Evolutionary conservation across 768 basidiomycete genomes (phyloP), one percentile per base, ranked within the genome.

Genomic region (Calocera cornea): DNA sequence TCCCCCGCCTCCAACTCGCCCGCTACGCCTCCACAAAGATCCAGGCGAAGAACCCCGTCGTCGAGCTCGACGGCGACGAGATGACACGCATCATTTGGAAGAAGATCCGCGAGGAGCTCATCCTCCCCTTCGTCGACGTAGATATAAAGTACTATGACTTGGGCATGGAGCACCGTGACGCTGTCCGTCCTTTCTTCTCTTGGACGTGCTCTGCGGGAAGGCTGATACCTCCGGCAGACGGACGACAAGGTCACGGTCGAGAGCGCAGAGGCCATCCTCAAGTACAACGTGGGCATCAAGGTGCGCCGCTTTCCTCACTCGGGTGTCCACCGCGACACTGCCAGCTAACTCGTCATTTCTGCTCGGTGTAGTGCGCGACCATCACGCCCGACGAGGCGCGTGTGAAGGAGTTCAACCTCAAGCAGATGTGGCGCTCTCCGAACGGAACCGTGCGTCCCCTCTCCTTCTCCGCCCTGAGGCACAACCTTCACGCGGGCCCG

Each of bases 81-180:
- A 98, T 98, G 95, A 99, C 95, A 36, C 83, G 95, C 72, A 97
- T 99, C 74, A 99, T 98, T 76, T 97, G 92, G 93, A 94, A 93
- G 85, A 93, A 93, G 82, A 94, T 95, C 74, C 83, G 91, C 68
- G 90, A 97, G 73, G 92, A 97, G 92, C 87, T 99, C 73, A 95
- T 99, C 74, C 83, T 97, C 60, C 97, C 97, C 10, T 97, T 94
- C 75, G 83, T 99, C 64, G 84, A 94, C 79, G 80, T 99, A 40
- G 92, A 99, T 74, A 91, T 99, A 83, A 98, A 98, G 78, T 98
- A 98, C 80, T 97, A 85, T 78, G 95, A 97, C 78, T 83, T 97
- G n/a, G 95, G 95, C 19, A 82, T 97, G 72, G 93, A 95, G 78
- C 82, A 88, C 80, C 88, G 95, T 64, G 95, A 99, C 77, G 80